A percentile compares a stretch with the other conserved stretches of the same genome.
Evolutionary conservation across 139 green algal species (phyloP).

Genomic region (Deuterostichococcus epilithicus): DNA sequence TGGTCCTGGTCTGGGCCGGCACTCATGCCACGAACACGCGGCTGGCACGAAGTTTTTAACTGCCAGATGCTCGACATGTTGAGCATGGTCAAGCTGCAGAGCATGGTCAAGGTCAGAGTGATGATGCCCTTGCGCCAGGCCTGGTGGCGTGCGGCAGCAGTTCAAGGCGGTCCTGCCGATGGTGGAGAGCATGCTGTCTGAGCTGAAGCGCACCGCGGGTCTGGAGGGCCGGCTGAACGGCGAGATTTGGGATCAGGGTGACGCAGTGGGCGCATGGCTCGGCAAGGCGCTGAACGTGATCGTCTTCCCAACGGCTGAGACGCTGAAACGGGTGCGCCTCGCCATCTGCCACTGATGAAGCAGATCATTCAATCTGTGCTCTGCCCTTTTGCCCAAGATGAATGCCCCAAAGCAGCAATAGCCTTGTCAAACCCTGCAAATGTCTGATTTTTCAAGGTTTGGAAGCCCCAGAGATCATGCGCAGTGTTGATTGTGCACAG

Average conservation of each 20-base stretch:
- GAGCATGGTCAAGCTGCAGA: no score
- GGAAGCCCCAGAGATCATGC: no score
- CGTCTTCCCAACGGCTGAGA: slow-evolving; percentile 74
- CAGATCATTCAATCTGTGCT: no score
- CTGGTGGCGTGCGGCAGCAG: slow-evolving; percentile 82
- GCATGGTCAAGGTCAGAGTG: not conserved
- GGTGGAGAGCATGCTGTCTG: slow-evolving; percentile 66
- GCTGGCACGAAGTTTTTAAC: no score
- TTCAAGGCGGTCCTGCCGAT: slow-evolving; percentile 69
- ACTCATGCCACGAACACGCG: no score
- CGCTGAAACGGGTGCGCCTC: slow-evolving; percentile 40
- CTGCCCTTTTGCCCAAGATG: no score
- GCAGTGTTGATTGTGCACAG: not conserved
- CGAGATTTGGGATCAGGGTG: slow-evolving; percentile 71
- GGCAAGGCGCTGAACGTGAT: slow-evolving; percentile 55
- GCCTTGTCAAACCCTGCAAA: no score
- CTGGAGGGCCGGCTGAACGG: slow-evolving; percentile 52
- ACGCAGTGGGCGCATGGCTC: slow-evolving; percentile 74
- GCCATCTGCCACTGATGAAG: no score
- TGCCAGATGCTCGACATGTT: no score
- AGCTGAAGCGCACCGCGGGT: slow-evolving; percentile 53
- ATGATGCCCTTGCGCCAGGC: slow-evolving; percentile 32
- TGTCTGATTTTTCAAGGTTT: no score
- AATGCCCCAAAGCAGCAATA: no score
- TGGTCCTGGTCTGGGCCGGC: no score